These are phyloP conservation scores for Suillus americanus DNA, from an alignment of 768 basidiomycete genomes.

Conservation along the genomic window DNA sequence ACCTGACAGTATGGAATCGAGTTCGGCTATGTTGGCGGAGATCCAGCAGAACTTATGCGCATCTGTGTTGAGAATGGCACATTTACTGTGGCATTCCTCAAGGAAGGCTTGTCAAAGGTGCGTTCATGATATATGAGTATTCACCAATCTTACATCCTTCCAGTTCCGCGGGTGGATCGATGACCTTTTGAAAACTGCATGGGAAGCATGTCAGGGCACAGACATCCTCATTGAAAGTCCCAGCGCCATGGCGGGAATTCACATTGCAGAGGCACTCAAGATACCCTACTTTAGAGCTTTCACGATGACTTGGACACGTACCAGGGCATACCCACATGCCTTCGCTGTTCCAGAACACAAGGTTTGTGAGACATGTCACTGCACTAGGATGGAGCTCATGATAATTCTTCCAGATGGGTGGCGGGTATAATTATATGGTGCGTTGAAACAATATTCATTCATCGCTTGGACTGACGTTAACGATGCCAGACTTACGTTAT, in stretches of 20 bases:
- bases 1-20: slow-evolving; percentile 85
- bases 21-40: slow-evolving; percentile 91
- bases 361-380: slow-evolving; percentile 39
- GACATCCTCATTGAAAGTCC: slow-evolving; percentile 95
- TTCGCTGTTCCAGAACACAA: slow-evolving; percentile 97
- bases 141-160: slow-evolving; percentile 8
- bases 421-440: slow-evolving; percentile 98
- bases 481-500: slow-evolving; percentile 78
- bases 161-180: slow-evolving; percentile 98
- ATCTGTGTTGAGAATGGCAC: slow-evolving; percentile 98
- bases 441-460: slow-evolving; percentile 15
- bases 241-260: slow-evolving; percentile 95
- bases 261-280: slow-evolving; percentile 91
- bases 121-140: slow-evolving; percentile 8
- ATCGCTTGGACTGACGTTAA: slow-evolving; percentile 8
- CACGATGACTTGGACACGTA: slow-evolving; percentile 98
- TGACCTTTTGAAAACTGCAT: slow-evolving; percentile 90
- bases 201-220: slow-evolving; percentile 94
- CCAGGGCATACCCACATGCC: slow-evolving; percentile 96
- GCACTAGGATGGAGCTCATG: slow-evolving; percentile 13
- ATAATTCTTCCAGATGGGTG: slow-evolving; percentile 72
- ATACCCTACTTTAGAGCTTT: slow-evolving; percentile 97
- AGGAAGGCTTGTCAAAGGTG: slow-evolving; percentile 86
- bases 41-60: slow-evolving; percentile 96
- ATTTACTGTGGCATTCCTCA: slow-evolving; percentile 93